Evolutionary conservation across 2,329 filamentous ascomycete species (phyloP).

Genomic region (Stemphylium beticola): DNA sequence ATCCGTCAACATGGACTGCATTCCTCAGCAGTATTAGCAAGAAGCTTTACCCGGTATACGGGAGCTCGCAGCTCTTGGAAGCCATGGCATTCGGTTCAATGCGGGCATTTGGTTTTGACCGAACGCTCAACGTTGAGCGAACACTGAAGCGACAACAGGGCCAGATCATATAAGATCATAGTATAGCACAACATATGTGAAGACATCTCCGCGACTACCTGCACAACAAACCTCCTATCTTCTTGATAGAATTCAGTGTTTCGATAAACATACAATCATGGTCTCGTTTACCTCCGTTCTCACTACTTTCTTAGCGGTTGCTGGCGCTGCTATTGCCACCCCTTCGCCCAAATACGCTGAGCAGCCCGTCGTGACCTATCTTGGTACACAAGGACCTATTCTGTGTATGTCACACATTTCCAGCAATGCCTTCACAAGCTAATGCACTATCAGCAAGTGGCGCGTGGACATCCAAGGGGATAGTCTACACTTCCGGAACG

Average conservation of each 20-base stretch:
- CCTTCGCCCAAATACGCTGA: slow-evolving; percentile 29
- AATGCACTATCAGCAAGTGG: slow-evolving; percentile 26
- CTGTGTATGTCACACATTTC: slow-evolving; percentile 20
- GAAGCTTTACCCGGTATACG: slow-evolving; percentile 11
- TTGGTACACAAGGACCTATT: slow-evolving; percentile 40
- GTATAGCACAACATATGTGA: neutral
- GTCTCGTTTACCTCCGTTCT: slow-evolving; percentile 30
- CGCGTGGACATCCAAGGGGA: slow-evolving; percentile 39
- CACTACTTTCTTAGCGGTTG: slow-evolving; percentile 24
- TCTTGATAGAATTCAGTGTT: too few relatives aligned
- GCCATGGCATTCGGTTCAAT: slow-evolving; percentile 18
- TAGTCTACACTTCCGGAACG: slow-evolving; percentile 42
- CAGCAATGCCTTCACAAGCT: neutral
- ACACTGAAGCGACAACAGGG: neutral
- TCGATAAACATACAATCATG: slow-evolving; percentile 20
- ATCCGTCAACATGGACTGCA: slow-evolving; percentile 1
- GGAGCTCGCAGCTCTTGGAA: slow-evolving; percentile 23
- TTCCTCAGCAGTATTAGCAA: slow-evolving; percentile 4
- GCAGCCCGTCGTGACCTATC: slow-evolving; percentile 39
- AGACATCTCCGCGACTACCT: neutral
- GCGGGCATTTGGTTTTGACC: neutral
- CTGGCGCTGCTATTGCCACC: slow-evolving; percentile 22
- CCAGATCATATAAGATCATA: slow-evolving; percentile 1
- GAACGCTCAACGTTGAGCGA: neutral
- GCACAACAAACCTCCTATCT: neutral